These are phyloP conservation scores for Wickerhamiella qilinensis DNA, from an alignment of 805 yeast genomes.

Conservation along the genomic window DNA sequence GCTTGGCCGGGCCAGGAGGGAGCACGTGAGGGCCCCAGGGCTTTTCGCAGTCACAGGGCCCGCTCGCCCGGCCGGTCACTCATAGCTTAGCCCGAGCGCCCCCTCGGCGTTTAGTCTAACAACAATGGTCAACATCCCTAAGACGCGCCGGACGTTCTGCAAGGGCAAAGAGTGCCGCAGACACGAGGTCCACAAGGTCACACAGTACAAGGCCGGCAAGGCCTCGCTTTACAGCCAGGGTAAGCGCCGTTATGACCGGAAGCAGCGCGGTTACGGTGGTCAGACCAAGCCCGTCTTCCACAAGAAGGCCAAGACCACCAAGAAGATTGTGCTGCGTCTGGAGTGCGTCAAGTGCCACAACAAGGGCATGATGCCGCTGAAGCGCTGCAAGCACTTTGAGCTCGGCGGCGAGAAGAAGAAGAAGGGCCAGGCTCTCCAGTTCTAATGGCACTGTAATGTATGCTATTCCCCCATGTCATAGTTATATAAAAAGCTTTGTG, in stretches of 20 bases:
- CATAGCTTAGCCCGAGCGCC: too few species aligned
- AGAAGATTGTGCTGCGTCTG: slow-evolving; percentile 98
- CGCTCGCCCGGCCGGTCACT: too few species aligned
- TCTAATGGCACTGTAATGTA: slow-evolving; percentile 36
- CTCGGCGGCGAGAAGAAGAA: slow-evolving; percentile 99
- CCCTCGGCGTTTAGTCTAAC: background rate
- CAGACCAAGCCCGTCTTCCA: slow-evolving; percentile 99
- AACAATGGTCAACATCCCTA: slow-evolving; percentile 92
- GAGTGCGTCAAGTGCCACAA: slow-evolving; percentile 98
- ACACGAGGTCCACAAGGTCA: slow-evolving; percentile 99
- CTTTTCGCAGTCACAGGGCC: background rate
- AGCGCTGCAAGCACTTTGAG: slow-evolving; percentile 99
- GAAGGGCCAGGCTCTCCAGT: slow-evolving; percentile 99
- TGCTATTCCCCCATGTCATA: slow-evolving; percentile 1
- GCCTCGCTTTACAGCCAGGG: slow-evolving; percentile 99
- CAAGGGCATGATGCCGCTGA: slow-evolving; percentile 92
- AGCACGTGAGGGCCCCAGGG: background rate
- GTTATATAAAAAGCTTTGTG: slow-evolving; percentile 4
- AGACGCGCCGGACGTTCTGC: slow-evolving; percentile 99
- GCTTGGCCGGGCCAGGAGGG: too few species aligned
- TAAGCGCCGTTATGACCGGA: slow-evolving; percentile 99
- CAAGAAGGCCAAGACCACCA: slow-evolving; percentile 99
- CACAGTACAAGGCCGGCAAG: slow-evolving; percentile 99
- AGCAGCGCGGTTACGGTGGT: slow-evolving; percentile 99
- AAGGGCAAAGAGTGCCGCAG: slow-evolving; percentile 98